Evolutionary conservation across 768 basidiomycete genomes (phyloP).

Genomic region (Lactarius vividus): DNA sequence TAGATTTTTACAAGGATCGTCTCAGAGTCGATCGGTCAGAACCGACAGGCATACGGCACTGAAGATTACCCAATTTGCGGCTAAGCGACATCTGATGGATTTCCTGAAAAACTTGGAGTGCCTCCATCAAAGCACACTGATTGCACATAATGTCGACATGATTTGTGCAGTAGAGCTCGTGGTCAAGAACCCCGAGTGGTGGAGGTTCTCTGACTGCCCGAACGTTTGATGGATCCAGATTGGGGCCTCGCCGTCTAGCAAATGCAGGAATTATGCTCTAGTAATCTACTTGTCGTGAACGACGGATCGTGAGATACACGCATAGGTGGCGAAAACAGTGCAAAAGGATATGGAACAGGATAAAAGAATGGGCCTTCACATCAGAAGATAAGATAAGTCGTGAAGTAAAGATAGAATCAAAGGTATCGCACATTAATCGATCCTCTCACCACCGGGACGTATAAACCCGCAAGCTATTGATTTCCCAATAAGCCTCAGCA

Average conservation of each 20-base stretch:
- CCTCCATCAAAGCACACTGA: no score
- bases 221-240: background rate
- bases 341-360: background rate
- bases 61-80: no score
- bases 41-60: no score
- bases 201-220: no score
- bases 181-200: no score
- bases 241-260: background rate
- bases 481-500: conserved; percentile 64
- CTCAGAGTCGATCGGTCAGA: no score
- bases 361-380: background rate
- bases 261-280: background rate
- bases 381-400: background rate
- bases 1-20: no score
- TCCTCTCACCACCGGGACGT: conserved; percentile 21
- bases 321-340: background rate
- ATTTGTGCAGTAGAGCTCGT: no score
- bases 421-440: background rate
- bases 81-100: no score
- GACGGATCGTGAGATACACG: background rate
- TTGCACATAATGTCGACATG: no score
- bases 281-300: background rate
- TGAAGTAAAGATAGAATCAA: background rate
- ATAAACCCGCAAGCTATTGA: conserved; percentile 61
- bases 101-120: no score